Conservation (phyloP, 208 protist genomes). For the Angomonas ambiguus region DNA sequence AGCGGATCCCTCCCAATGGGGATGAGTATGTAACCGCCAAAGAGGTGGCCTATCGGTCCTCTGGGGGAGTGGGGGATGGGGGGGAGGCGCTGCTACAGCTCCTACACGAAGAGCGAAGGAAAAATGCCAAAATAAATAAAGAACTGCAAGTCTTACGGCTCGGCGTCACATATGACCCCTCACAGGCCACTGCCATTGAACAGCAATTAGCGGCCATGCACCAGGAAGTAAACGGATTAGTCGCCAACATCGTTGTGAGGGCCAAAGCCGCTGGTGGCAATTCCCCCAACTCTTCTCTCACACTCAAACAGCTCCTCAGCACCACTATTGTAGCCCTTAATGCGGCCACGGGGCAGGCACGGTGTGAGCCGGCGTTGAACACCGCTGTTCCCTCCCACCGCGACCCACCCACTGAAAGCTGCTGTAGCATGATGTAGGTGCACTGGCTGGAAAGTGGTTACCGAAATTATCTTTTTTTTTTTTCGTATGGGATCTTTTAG, state of each 20-base stretch:
- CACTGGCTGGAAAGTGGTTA: not conserved
- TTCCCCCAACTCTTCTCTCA: constrained; percentile 18
- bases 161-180: constrained; percentile 46
- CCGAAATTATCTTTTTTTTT: no score
- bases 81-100: not conserved
- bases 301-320: constrained; percentile 58
- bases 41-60: constrained; percentile 6
- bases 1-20: not conserved
- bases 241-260: constrained; percentile 47
- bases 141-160: constrained; percentile 35
- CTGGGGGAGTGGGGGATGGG: not conserved
- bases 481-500: no score
- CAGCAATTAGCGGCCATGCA: constrained; percentile 44
- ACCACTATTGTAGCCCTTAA: constrained; percentile 61
- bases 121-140: constrained; percentile 47
- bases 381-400: constrained; percentile 35
- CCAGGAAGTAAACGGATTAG: constrained; percentile 60
- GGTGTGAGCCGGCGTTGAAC: constrained; percentile 42
- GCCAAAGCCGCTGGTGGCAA: constrained; percentile 25
- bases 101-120: constrained; percentile 44
- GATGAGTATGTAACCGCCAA: not conserved
- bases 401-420: constrained; percentile 1
- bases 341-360: constrained; percentile 19
- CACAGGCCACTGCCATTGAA: constrained; percentile 40
- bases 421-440: constrained; percentile 42